Percentiles rank a stretch among this genome's conserved stretches.
Evolutionary conservation across 768 basidiomycete species (phyloP).

Genomic region (Dioszegia hungarica): DNA sequence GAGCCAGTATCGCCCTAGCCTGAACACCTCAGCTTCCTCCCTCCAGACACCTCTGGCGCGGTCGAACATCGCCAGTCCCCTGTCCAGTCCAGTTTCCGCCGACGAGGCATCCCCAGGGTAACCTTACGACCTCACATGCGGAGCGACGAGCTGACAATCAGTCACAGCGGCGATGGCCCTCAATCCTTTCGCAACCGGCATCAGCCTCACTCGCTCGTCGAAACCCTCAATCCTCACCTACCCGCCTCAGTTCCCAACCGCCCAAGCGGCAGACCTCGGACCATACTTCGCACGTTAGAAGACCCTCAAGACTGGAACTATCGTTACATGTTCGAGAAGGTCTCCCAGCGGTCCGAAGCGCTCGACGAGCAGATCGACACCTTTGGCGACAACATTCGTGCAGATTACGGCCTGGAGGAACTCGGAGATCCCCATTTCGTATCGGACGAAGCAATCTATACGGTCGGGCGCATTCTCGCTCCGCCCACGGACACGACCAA

Average conservation of each 20-base stretch:
- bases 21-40: neutral
- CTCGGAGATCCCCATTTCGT: slow-evolving; percentile 68
- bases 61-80: neutral
- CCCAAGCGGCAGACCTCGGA: slow-evolving; percentile 26
- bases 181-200: slow-evolving; percentile 39
- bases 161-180: slow-evolving; percentile 4
- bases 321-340: slow-evolving; percentile 92
- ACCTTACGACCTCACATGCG: neutral
- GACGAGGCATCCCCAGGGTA: slow-evolving; percentile 24
- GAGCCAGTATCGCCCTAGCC: neutral
- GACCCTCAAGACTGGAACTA: slow-evolving; percentile 47
- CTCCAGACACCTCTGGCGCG: neutral
- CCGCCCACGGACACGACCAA: slow-evolving; percentile 56
- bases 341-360: slow-evolving; percentile 71
- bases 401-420: slow-evolving; percentile 66
- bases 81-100: slow-evolving; percentile 17
- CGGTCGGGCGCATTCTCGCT: slow-evolving; percentile 61
- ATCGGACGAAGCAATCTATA: slow-evolving; percentile 63
- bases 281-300: slow-evolving; percentile 33
- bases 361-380: slow-evolving; percentile 87
- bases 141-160: neutral
- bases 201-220: slow-evolving; percentile 47
- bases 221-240: slow-evolving; percentile 51
- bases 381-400: slow-evolving; percentile 66
- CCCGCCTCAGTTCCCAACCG: slow-evolving; percentile 2